Percentiles rank a stretch among this genome's conserved stretches.
Conservation (phyloP, 257 asterid genomes). For the Solanum verrucosum region DNA sequence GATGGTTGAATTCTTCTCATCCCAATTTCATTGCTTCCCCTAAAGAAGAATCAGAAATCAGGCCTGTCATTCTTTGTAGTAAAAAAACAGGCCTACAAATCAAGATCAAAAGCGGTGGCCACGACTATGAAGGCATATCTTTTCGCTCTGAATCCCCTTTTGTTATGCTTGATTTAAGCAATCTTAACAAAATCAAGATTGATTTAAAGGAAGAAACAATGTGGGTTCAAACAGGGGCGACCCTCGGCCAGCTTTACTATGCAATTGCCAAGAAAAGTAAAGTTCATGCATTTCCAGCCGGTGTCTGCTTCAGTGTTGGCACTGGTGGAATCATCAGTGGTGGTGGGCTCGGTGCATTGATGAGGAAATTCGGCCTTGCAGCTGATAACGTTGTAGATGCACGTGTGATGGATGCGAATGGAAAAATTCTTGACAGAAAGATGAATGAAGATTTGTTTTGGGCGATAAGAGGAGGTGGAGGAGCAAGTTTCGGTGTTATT, state of each 20-base stretch:
- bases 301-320: slow-evolving; percentile 2
- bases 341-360: not conserved
- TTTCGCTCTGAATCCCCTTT: not conserved
- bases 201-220: not conserved
- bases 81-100: not conserved
- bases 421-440: not conserved
- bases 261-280: not conserved
- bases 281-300: slow-evolving; percentile 1
- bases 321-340: not conserved
- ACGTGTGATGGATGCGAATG: not conserved
- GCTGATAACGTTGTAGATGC: not conserved
- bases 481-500: not conserved
- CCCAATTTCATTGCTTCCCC: not conserved
- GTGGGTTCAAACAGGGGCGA: slow-evolving; percentile 8
- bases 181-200: not conserved
- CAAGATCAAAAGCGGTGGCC: not conserved
- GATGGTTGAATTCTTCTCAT: not conserved
- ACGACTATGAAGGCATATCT: not conserved
- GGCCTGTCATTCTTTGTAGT: not conserved
- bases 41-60: not conserved
- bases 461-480: not conserved
- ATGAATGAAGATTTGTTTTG: not conserved
- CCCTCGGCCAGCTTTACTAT: slow-evolving; percentile 6
- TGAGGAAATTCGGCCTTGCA: not conserved
- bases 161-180: not conserved